These are phyloP conservation scores for Trametes sp. DNA, from an alignment of 1,284 basidiomycete genomes.

Conservation along the genomic window DNA sequence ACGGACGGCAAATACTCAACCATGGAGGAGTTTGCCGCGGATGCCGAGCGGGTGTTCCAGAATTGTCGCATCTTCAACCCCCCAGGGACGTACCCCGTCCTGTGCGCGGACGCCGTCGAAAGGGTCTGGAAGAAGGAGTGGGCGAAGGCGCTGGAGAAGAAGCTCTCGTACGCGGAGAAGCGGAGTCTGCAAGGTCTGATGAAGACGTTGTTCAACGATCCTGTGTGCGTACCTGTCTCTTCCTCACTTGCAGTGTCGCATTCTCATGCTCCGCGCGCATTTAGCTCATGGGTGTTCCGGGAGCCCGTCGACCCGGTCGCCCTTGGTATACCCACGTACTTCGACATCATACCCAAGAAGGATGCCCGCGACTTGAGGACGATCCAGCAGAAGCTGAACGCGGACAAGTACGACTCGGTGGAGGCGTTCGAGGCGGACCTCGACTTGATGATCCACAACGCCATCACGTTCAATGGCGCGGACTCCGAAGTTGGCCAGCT, in stretches of 20 bases:
- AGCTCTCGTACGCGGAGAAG: slow-evolving; percentile 84
- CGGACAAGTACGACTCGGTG: slow-evolving; percentile 81
- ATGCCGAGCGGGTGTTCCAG: slow-evolving; percentile 85
- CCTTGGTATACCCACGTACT: slow-evolving; percentile 84
- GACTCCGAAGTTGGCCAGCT: slow-evolving; percentile 79
- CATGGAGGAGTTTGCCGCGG: slow-evolving; percentile 85
- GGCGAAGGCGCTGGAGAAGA: slow-evolving; percentile 78
- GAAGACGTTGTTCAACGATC: slow-evolving; percentile 76
- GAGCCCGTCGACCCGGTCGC: slow-evolving; percentile 86
- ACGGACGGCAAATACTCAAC: slow-evolving; percentile 71
- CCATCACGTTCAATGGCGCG: slow-evolving; percentile 84
- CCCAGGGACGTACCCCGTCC: slow-evolving; percentile 76
- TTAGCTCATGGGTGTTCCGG: slow-evolving; percentile 79
- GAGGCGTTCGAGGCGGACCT: slow-evolving; percentile 85
- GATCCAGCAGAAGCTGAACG: slow-evolving; percentile 85
- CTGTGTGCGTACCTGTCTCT: slow-evolving; percentile 57
- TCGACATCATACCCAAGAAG: slow-evolving; percentile 81
- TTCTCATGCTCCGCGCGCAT: slow-evolving; percentile 11
- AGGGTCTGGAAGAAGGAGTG: slow-evolving; percentile 87
- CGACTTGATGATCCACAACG: slow-evolving; percentile 86
- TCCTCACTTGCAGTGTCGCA: neutral
- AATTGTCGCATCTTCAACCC: slow-evolving; percentile 95
- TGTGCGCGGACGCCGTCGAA: slow-evolving; percentile 80
- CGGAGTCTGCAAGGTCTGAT: slow-evolving; percentile 79
- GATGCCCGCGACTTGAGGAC: slow-evolving; percentile 89